Evolutionary conservation across 192 early-diverging fungal species (phyloP).

Genomic region (Coemansia sp.): DNA sequence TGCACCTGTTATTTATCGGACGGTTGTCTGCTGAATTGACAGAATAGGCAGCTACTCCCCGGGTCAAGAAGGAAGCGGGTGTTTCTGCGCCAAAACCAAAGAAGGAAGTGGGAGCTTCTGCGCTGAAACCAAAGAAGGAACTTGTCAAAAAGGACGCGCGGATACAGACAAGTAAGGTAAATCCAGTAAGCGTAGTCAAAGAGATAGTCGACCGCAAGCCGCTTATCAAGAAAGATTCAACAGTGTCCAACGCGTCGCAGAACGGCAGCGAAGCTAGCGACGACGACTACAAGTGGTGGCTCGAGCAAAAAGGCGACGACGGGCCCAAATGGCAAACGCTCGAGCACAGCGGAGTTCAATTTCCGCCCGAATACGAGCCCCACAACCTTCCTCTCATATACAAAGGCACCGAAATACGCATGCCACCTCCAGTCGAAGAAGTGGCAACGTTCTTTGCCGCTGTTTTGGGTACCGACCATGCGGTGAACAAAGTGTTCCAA

Average conservation of each 20-base stretch:
- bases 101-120: conserved; percentile 3
- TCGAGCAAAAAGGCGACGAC: conserved; percentile 61
- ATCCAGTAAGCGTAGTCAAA: conserved; percentile 10
- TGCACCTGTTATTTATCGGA: no score
- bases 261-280: conserved; percentile 52
- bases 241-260: conserved; percentile 12
- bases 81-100: not conserved
- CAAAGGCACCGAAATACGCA: conserved; percentile 63
- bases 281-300: conserved; percentile 74
- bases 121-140: conserved; percentile 7
- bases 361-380: conserved; percentile 87
- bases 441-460: conserved; percentile 94
- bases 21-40: not conserved
- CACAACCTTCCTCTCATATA: conserved; percentile 90
- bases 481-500: conserved; percentile 77
- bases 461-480: conserved; percentile 80
- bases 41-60: not conserved
- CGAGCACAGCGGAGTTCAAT: conserved; percentile 83
- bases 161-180: not conserved
- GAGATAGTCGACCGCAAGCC: conserved; percentile 30
- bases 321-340: conserved; percentile 84
- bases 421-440: conserved; percentile 85
- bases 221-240: conserved; percentile 42
- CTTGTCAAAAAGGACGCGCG: conserved; percentile 17
- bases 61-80: not conserved